Evolutionary conservation across 805 yeast species (phyloP), one percentile per base, ranked within the genome.

Genomic region (Wickerhamomyces canadensis): DNA sequence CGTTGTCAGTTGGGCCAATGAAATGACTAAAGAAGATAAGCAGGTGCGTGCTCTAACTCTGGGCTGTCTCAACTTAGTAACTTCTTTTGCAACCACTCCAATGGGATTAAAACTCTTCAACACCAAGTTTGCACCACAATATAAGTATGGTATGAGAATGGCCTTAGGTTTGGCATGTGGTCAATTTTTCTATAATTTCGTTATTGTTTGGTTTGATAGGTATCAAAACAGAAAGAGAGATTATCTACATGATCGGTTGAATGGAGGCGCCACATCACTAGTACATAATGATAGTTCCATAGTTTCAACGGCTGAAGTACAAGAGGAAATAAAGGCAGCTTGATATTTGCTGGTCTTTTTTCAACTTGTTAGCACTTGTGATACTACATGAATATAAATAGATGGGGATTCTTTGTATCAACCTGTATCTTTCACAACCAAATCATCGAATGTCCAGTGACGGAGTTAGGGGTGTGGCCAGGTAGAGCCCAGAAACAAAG

Each of bases 1-100:
- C 17, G 27, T 27, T 34, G 14, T n/a, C 10, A 12, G 22, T n/a
- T 34, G 37, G 37, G 32, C 32, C 4, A 34, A 34, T 27, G 36
- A 34, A 12, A 26, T 34, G 32, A 21, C 22, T 19, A 21, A 22
- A 23, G 36, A 34, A 22, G 36, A 34, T 16, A 19, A 19, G 5
- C 36, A 34, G 22, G 10, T 34, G 9, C 28, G 31, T 13, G 36
- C 36, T 5, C 5, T 19, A 6, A 19, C 24, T 13, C 12, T 34
- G 5, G 36, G 36, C 3, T 34, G 31, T 13, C 27, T 34, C 10
- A 34, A 34, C 21, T 21, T 34, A 4, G 22, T 27, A 5, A 2
- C 10, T 19, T 19, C 25, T 5, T 18, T 18, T 11, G 19, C 32
- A n/a, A 18, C 21, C 7, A 27, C 26, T 14, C 26, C 36, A n/a